phyloP scores from a whole-genome alignment of 768 basidiomycete genomes.

The Cantharellus anzutake region DNA sequence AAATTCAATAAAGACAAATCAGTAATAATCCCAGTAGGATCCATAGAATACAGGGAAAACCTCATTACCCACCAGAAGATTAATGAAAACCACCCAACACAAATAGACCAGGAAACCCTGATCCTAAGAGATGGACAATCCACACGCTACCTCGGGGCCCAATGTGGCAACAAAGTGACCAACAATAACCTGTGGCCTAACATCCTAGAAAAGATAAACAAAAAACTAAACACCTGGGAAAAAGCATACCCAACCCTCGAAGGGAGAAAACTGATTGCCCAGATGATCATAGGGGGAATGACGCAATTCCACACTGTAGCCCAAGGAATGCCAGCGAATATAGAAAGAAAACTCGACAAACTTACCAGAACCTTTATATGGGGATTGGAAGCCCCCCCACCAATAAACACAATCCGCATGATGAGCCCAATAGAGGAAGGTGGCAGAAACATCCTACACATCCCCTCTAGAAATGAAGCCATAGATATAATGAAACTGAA shows the following conservation, averaged over 20 bases:
- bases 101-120: background rate
- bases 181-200: conserved; percentile 1
- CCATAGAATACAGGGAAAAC: background rate
- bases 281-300: background rate
- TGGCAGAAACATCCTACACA: background rate
- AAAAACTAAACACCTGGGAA: background rate
- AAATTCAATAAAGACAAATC: conserved; percentile 15
- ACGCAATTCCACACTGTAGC: background rate
- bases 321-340: background rate
- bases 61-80: conserved; percentile 1
- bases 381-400: background rate
- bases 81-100: background rate
- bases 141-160: conserved; percentile 10
- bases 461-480: no score
- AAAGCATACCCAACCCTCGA: background rate
- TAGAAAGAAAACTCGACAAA: background rate
- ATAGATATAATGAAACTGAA: no score
- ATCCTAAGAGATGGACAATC: conserved; percentile 7
- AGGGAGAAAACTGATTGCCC: background rate
- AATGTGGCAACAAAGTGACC: conserved; percentile 10
- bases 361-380: background rate
- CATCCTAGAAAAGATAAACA: conserved; percentile 7
- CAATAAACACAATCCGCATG: background rate
- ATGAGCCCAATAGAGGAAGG: background rate
- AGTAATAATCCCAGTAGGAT: conserved; percentile 12